Conservation (phyloP, 176 grass and related monocot genomes). For the Oropetium thomaeum region DNA sequence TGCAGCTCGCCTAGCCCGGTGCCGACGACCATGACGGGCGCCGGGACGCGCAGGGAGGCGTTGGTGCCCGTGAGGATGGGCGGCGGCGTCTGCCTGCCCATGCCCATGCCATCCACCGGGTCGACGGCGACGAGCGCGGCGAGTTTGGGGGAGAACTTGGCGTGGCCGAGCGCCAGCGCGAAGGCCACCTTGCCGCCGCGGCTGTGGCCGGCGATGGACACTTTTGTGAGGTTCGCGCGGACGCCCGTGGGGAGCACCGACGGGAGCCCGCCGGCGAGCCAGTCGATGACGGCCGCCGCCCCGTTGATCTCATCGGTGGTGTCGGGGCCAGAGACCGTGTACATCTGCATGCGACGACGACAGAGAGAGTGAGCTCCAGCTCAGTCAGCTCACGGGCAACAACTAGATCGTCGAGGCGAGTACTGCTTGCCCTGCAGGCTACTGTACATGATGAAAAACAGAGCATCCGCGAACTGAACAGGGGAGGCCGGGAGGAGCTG, state of each 20-base stretch:
- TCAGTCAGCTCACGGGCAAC: no score
- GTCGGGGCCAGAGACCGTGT: constrained; percentile 58
- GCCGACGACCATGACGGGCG: constrained; percentile 68
- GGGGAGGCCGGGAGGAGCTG: no score
- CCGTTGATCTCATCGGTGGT: constrained; percentile 60
- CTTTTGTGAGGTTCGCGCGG: constrained; percentile 26
- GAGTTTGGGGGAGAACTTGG: constrained; percentile 30
- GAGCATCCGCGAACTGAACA: no score
- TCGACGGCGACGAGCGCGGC: constrained; percentile 69
- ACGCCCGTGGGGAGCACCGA: constrained; percentile 27
- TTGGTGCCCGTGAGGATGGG: constrained; percentile 46
- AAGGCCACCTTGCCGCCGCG: constrained; percentile 82
- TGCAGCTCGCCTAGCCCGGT: constrained; percentile 66
- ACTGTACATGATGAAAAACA: no score
- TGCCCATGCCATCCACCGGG: constrained; percentile 80
- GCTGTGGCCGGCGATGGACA: constrained; percentile 79
- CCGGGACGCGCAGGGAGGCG: constrained; percentile 23
- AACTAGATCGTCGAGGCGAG: no score
- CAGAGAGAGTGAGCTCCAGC: neutral
- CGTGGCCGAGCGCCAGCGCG: constrained; percentile 50
- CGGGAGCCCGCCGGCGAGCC: constrained; percentile 50
- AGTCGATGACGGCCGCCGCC: constrained; percentile 52
- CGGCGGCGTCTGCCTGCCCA: constrained; percentile 58
- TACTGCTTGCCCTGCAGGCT: no score
- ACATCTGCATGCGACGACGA: constrained; percentile 46